Conservation (phyloP, 805 yeast genomes). For the Nakazawaea populi region DNA sequence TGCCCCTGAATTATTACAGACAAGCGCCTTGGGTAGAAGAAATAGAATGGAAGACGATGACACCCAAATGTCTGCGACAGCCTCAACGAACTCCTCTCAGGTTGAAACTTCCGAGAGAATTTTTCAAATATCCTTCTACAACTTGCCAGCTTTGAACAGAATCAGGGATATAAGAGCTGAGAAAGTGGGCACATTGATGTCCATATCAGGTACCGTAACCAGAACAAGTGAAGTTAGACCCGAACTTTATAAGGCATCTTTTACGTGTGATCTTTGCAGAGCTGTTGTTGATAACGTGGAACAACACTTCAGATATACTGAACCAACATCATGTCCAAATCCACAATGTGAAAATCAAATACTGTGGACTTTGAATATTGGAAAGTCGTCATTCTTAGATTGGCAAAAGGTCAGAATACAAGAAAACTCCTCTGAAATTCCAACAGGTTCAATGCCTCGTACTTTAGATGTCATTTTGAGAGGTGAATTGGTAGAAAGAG, state of each 20-base stretch:
- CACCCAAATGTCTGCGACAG: conserved; percentile 18
- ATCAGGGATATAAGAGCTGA: conserved; percentile 89
- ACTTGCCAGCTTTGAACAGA: conserved; percentile 74
- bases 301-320: conserved; percentile 89
- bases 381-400: conserved; percentile 84
- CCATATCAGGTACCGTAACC: conserved; percentile 92
- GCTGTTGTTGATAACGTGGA: conserved; percentile 85
- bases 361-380: conserved; percentile 76
- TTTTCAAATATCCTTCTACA: conserved; percentile 87
- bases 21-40: conserved; percentile 29
- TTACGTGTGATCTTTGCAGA: conserved; percentile 84
- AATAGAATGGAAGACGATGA: conserved; percentile 27
- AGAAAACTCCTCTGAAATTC: conserved; percentile 94
- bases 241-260: conserved; percentile 80
- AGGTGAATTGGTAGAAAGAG: conserved; percentile 92
- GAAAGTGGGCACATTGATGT: conserved; percentile 75
- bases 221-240: conserved; percentile 96
- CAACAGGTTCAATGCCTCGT: conserved; percentile 98
- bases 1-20: conserved; percentile 65
- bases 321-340: conserved; percentile 87
- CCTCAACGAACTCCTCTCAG: conserved; percentile 38
- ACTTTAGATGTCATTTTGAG: conserved; percentile 87
- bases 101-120: conserved; percentile 56
- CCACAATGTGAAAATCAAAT: conserved; percentile 85
- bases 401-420: conserved; percentile 97